These are phyloP conservation scores for Phyllosticta citribraziliensis DNA, from an alignment of 2,329 filamentous ascomycete genomes.

Conservation along the genomic window DNA sequence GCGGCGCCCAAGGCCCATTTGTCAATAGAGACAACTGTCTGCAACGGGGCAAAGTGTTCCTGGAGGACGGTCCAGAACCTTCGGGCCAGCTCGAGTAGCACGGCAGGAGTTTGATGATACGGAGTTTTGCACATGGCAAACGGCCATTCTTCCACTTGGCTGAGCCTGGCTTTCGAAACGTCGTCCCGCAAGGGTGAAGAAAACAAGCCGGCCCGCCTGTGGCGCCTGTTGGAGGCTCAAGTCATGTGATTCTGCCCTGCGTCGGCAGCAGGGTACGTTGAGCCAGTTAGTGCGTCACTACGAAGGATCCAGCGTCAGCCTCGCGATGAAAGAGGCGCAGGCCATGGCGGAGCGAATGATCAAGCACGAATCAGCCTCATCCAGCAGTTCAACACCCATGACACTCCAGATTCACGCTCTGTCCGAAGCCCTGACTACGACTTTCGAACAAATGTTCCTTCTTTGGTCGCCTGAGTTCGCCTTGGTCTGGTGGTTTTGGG, in stretches of 20 bases:
- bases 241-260: not conserved
- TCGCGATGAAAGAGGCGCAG: not conserved
- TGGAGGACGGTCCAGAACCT: not conserved
- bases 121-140: not conserved
- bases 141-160: not conserved
- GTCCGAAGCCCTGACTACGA: not conserved
- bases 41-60: not conserved
- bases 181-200: not conserved
- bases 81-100: not conserved
- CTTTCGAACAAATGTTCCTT: not conserved
- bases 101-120: not conserved
- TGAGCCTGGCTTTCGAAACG: not conserved
- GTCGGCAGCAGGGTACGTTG: not conserved
- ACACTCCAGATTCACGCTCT: not conserved
- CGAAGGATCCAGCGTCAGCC: not conserved
- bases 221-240: not conserved
- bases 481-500: not conserved
- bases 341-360: not conserved
- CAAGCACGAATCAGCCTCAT: not conserved
- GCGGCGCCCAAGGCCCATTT: slow-evolving; percentile 13
- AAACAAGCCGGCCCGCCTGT: not conserved
- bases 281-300: not conserved
- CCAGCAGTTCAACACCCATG: not conserved
- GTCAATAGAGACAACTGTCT: not conserved
- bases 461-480: not conserved